Evolutionary conservation across 768 basidiomycete species (phyloP).

Genomic region (Rhodotorula diobovata): DNA sequence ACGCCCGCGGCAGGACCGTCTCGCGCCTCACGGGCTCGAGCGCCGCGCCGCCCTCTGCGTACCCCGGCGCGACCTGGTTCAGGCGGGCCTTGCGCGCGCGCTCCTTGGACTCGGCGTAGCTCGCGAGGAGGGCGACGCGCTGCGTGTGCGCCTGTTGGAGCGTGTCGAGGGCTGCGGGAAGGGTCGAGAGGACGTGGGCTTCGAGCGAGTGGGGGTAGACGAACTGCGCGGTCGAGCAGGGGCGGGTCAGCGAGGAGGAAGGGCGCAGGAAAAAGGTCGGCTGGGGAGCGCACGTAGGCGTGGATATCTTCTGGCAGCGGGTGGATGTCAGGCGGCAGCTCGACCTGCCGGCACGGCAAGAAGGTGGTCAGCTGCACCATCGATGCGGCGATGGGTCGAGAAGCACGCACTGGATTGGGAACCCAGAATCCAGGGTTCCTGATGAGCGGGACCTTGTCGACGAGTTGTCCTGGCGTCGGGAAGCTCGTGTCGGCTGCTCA

Average conservation of each 20-base stretch:
- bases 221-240: constrained; percentile 57
- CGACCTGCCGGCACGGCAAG: constrained; percentile 58
- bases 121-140: constrained; percentile 64
- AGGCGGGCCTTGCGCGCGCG: constrained; percentile 61
- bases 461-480: constrained; percentile 15
- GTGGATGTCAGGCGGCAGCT: constrained; percentile 84
- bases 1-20: background rate
- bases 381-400: background rate
- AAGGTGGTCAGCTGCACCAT: background rate
- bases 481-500: background rate
- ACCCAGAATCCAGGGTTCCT: constrained; percentile 86
- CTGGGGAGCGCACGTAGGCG: constrained; percentile 66
- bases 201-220: constrained; percentile 95
- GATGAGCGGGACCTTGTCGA: constrained; percentile 66
- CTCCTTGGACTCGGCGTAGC: constrained; percentile 58
- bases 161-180: constrained; percentile 65
- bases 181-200: constrained; percentile 70
- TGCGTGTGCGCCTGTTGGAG: constrained; percentile 63
- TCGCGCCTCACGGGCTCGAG: constrained; percentile 54
- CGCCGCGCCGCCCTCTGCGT: constrained; percentile 61
- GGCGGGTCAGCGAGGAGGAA: background rate
- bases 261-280: background rate
- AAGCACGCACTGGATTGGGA: constrained; percentile 62
- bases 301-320: constrained; percentile 86
- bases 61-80: constrained; percentile 75